phyloP scores from a whole-genome alignment of 1,139 yeast species.

The Blastobotrys malaysiensis region DNA sequence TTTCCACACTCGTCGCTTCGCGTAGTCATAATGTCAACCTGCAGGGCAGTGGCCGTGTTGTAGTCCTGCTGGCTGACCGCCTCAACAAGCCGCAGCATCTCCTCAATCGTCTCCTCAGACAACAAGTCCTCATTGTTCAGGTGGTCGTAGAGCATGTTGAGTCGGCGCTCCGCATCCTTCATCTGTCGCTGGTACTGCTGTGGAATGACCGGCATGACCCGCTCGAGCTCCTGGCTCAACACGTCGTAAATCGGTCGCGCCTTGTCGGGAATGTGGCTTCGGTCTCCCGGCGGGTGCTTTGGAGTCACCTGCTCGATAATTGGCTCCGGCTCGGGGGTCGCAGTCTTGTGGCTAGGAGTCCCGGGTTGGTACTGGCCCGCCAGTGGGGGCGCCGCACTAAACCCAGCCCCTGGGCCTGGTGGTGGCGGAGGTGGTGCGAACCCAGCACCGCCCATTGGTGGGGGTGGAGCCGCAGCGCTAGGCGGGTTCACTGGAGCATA shows the following conservation, averaged over 20 bases:
- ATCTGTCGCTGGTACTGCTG: constrained; percentile 69
- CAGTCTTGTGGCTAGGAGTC: neutral
- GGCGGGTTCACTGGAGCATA: constrained; percentile 25
- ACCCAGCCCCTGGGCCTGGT: constrained; percentile 3
- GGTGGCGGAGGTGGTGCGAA: constrained; percentile 17
- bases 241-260: constrained; percentile 55
- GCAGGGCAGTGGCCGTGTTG: constrained; percentile 49
- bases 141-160: constrained; percentile 71
- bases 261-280: constrained; percentile 59
- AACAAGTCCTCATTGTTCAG: constrained; percentile 70
- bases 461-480: constrained; percentile 11
- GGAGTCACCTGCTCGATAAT: constrained; percentile 21
- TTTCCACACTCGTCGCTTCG: constrained; percentile 75
- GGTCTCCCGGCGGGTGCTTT: constrained; percentile 63
- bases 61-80: constrained; percentile 53
- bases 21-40: constrained; percentile 56
- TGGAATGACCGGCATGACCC: constrained; percentile 71
- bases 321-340: neutral
- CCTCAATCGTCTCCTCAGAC: constrained; percentile 50
- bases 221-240: constrained; percentile 50
- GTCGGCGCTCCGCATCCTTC: constrained; percentile 75
- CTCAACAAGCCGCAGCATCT: constrained; percentile 48
- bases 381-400: too few species aligned
- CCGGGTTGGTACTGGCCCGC: neutral
- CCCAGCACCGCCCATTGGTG: constrained; percentile 5